These are phyloP conservation scores for Didymosphaeria variabile DNA, from an alignment of 2,329 filamentous ascomycete species.

Conservation along the genomic window DNA sequence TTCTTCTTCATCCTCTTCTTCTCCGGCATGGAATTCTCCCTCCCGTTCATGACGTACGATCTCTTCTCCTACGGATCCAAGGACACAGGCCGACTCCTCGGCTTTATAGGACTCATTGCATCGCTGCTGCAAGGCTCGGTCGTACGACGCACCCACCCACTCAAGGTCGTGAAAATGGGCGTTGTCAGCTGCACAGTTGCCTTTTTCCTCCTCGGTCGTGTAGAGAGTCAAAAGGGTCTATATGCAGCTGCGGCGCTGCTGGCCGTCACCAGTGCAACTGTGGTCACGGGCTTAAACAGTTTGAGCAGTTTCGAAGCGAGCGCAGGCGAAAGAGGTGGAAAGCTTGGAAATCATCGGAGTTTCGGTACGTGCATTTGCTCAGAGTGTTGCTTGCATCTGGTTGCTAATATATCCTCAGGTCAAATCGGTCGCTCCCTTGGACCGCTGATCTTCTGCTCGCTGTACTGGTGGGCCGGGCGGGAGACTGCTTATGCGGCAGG, in stretches of 20 bases:
- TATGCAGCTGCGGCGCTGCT: constrained; percentile 85
- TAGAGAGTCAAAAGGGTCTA: constrained; percentile 73
- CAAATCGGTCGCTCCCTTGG: constrained; percentile 89
- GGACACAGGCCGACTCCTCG: constrained; percentile 84
- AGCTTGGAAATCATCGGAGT: constrained; percentile 82
- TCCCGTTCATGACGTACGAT: constrained; percentile 97
- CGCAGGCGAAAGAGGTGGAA: constrained; percentile 81
- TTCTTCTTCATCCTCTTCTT: constrained; percentile 95
- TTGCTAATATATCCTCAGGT: constrained; percentile 60
- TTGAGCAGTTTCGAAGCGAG: constrained; percentile 89
- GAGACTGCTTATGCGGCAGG: constrained; percentile 85
- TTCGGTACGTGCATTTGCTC: constrained; percentile 53
- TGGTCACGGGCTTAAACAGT: constrained; percentile 92
- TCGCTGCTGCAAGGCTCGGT: constrained; percentile 94
- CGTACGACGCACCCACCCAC: constrained; percentile 82
- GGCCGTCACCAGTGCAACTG: constrained; percentile 90
- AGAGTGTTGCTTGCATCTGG: neutral
- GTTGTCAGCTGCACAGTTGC: constrained; percentile 79
- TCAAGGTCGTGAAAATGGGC: constrained; percentile 81
- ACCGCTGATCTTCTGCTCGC: constrained; percentile 87
- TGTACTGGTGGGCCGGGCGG: constrained; percentile 98
- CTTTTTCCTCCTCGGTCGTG: constrained; percentile 79
- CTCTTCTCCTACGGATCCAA: constrained; percentile 83
- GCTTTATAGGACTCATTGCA: constrained; percentile 89
- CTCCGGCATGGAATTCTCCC: constrained; percentile 96